A percentile compares a stretch with the other conserved stretches of the same genome.
phyloP scores from a whole-genome alignment of 2,329 filamentous ascomycete species.

The Ophiobolus disseminans region DNA sequence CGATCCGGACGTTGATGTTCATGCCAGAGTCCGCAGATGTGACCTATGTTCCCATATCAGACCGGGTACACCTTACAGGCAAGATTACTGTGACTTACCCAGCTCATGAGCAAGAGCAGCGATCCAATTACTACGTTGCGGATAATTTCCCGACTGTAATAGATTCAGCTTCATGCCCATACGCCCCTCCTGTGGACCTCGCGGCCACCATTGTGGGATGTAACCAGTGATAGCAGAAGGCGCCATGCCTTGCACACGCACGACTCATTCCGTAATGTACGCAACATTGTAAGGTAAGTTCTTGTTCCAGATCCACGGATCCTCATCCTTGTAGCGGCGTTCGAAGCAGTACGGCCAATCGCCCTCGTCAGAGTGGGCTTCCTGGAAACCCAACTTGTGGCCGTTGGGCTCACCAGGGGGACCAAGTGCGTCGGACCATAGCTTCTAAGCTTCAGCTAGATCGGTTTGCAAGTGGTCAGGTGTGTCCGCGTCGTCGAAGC shows the following conservation, averaged over 20 bases:
- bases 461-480: neutral
- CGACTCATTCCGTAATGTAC: neutral
- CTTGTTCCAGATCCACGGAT: neutral
- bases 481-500: neutral
- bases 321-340: neutral
- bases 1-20: constrained; percentile 4
- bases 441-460: neutral
- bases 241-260: neutral
- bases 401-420: neutral
- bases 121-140: neutral
- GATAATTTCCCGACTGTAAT: neutral
- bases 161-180: constrained; percentile 1
- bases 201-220: neutral
- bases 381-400: neutral
- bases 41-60: neutral
- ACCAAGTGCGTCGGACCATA: neutral
- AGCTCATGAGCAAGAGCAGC: constrained; percentile 4
- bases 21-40: constrained; percentile 1
- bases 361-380: neutral
- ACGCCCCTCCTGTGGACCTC: neutral
- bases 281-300: neutral
- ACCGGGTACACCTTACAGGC: neutral
- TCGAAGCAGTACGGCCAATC: constrained; percentile 3
- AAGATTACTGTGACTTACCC: neutral
- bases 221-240: neutral